phyloP scores from a whole-genome alignment of 225 moss, liverwort and hornwort genomes.

The Polytrichum commune region DNA sequence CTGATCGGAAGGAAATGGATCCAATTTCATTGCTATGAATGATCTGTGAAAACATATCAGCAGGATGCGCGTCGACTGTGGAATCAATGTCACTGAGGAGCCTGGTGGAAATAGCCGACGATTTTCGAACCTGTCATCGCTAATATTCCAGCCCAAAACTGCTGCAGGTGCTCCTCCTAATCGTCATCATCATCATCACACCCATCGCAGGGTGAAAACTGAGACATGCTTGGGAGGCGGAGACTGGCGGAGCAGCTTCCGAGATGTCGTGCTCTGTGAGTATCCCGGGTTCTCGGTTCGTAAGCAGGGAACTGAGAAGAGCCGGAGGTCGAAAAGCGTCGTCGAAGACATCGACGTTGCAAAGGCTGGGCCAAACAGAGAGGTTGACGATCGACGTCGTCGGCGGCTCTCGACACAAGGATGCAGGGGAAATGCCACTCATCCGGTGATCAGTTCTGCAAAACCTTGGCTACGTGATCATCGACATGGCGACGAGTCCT shows the following conservation, averaged over 20 bases:
- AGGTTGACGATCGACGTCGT: background rate
- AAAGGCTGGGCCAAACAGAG: background rate
- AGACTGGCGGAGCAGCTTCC: conserved; percentile 18
- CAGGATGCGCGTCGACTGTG: no score
- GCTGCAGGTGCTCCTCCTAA: background rate
- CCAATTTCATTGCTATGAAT: no score
- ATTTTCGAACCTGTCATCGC: background rate
- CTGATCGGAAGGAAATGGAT: no score
- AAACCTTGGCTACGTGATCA: background rate
- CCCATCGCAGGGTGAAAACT: conserved; percentile 2
- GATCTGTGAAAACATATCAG: no score
- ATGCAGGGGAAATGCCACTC: background rate
- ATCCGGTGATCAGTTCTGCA: background rate
- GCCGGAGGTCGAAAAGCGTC: background rate
- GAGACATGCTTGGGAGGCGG: conserved; percentile 18
- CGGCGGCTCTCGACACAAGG: background rate
- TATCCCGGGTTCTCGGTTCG: background rate
- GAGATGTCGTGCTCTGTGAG: conserved; percentile 29
- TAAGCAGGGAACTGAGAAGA: no score
- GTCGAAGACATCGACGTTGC: background rate
- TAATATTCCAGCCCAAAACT: background rate
- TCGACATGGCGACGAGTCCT: background rate
- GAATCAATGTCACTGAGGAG: no score
- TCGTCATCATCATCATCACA: background rate
- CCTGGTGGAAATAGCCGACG: background rate